Evolutionary conservation across 2,329 filamentous ascomycete genomes (phyloP).

Genomic region (Hypomyces rosellus): DNA sequence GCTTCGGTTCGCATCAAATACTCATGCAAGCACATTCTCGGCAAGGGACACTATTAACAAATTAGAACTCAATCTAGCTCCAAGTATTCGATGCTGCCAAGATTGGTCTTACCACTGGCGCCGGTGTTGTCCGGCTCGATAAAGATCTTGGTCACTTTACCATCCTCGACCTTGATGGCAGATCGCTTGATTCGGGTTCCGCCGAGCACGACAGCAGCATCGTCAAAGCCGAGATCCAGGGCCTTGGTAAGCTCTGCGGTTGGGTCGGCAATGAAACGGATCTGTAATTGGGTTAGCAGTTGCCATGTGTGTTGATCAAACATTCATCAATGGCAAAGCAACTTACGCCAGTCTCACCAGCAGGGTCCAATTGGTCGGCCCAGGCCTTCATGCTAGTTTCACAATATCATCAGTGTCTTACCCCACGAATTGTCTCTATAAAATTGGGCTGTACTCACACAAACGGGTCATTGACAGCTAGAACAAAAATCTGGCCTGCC

Average conservation of each 20-base stretch:
- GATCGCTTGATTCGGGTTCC: conserved; percentile 81
- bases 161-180: conserved; percentile 73
- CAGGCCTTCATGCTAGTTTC: conserved; percentile 79
- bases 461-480: conserved; percentile 91
- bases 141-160: conserved; percentile 73
- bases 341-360: conserved; percentile 68
- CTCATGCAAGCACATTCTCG: conserved; percentile 39
- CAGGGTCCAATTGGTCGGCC: conserved; percentile 70
- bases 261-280: conserved; percentile 85
- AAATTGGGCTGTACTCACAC: conserved; percentile 54
- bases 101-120: conserved; percentile 55
- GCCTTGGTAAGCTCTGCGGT: conserved; percentile 73
- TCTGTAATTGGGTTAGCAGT: conserved; percentile 40
- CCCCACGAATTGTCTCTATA: neutral
- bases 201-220: conserved; percentile 66
- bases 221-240: conserved; percentile 78
- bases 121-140: conserved; percentile 88
- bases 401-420: conserved; percentile 9
- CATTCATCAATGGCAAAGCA: neutral
- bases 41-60: conserved; percentile 40
- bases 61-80: too few species aligned
- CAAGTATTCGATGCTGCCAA: too few species aligned
- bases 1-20: too few species aligned
- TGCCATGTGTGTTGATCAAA: neutral
- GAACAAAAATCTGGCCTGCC: conserved; percentile 79